Percentiles rank a stretch among this genome's conserved stretches.
These are phyloP conservation scores for Rossbeevera mucosa DNA, from an alignment of 768 basidiomycete species.

Conservation along the genomic window DNA sequence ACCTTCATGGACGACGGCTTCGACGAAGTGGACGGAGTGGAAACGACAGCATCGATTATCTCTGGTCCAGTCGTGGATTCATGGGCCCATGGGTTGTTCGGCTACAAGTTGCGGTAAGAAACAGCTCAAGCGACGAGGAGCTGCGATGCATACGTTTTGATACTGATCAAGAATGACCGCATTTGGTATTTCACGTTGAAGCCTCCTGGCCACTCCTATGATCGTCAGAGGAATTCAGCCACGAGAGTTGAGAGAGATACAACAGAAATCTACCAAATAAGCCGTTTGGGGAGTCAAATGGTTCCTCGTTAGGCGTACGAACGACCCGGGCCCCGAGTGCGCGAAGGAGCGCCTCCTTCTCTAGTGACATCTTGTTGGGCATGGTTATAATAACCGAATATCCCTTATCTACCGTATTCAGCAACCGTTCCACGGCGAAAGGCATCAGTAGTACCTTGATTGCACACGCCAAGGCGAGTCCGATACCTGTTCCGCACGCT, in stretches of 20 bases:
- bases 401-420: constrained; percentile 86
- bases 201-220: constrained; percentile 75
- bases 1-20: constrained; percentile 69
- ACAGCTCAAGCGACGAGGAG: neutral
- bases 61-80: constrained; percentile 89
- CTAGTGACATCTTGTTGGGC: constrained; percentile 94
- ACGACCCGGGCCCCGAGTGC: constrained; percentile 93
- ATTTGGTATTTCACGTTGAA: constrained; percentile 74
- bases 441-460: constrained; percentile 63
- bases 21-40: constrained; percentile 54
- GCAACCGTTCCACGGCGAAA: constrained; percentile 33
- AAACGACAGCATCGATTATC: constrained; percentile 73
- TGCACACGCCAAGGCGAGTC: constrained; percentile 87
- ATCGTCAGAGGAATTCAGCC: constrained; percentile 85
- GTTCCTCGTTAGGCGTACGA: constrained; percentile 86
- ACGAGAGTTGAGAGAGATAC: constrained; percentile 44
- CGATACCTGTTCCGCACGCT: constrained; percentile 59
- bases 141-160: constrained; percentile 50
- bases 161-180: constrained; percentile 95
- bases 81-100: constrained; percentile 87
- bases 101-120: constrained; percentile 32
- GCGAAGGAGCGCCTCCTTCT: constrained; percentile 90
- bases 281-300: constrained; percentile 85
- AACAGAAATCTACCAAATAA: constrained; percentile 75
- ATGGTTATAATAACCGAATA: constrained; percentile 87